Evolutionary conservation across 257 asterid genomes (phyloP), one percentile per base, ranked within the genome.

Genomic region (Nicotiana sylvestris): DNA sequence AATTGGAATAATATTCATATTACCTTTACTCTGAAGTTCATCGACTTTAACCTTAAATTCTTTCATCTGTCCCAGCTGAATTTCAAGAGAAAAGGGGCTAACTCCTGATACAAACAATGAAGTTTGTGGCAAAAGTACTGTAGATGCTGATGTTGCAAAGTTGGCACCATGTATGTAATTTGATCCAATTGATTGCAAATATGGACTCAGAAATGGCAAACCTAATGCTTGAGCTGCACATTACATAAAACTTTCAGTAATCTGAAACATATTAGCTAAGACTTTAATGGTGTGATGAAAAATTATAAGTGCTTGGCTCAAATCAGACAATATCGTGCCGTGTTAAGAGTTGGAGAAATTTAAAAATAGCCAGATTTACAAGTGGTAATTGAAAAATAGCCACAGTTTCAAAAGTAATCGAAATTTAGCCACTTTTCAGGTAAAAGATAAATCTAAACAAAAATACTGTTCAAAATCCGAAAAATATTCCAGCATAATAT

Each of bases 151-250:
- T 53, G 92, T 89, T 21, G 97, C 97, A 83, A 90, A 92, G 86
- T 93, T 91, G 78, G 82, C 96, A 21, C 95, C 94, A 70, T 93
- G 92, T 46, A 78, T 91, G 84, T 8, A 93, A 78, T 93, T 91
- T 9, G 97, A 93, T 39, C 94, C 95, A 74, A 89, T 83, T 46
- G 96, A 89, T 72, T 90, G 87, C 57, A 93, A 86, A 82, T 92
- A 93, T 78, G 96, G 97, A 83, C 95, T 92, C 67, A 90, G 25
- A 70, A 84, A 93, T 61, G 96, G 95, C 83, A 89, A 66, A 81
- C 96, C 96, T 30, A 92, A 76, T 27, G 85, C 95, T 85, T 88
- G 92, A 83, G 98, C 98, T 94, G 90, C 89, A 85, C 0, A 27
- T 49, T 17, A 49, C 49, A 27, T 37, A 49, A 27, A 17, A 25